phyloP scores from a whole-genome alignment of 371 early-diverging fungal genomes.

The Actinomucor elegans region DNA sequence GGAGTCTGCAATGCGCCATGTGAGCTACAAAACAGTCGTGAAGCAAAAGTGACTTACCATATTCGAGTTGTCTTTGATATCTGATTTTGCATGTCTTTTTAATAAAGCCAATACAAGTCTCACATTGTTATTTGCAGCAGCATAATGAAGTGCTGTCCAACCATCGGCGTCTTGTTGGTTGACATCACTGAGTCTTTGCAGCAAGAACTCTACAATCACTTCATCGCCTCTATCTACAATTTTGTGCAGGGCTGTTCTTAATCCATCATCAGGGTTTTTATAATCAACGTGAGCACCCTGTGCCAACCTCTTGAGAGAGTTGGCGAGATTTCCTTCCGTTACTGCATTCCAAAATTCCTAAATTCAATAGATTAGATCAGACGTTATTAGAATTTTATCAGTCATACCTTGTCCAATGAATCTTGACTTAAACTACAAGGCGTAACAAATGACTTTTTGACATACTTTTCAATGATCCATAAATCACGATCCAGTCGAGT shows the following conservation, averaged over 20 bases:
- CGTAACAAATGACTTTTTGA: conserved; percentile 61
- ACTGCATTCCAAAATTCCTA: conserved; percentile 62
- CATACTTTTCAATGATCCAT: conserved; percentile 77
- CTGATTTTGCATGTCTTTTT: conserved; percentile 68
- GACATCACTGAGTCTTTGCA: conserved; percentile 69
- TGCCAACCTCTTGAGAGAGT: conserved; percentile 61
- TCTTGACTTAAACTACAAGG: conserved; percentile 24
- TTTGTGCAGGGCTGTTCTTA: conserved; percentile 62
- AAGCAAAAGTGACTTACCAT: conserved; percentile 30
- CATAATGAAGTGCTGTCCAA: conserved; percentile 80
- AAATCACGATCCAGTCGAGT: conserved; percentile 62
- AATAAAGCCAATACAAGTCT: conserved; percentile 65
- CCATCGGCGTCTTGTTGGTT: conserved; percentile 63
- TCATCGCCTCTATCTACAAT: conserved; percentile 61
- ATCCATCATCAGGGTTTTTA: conserved; percentile 52
- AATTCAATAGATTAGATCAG: neutral
- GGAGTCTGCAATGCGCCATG: conserved; percentile 47
- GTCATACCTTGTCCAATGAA: conserved; percentile 22
- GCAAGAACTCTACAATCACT: conserved; percentile 64
- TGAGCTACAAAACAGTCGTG: neutral
- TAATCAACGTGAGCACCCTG: conserved; percentile 79
- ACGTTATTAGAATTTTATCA: neutral
- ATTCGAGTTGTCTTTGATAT: conserved; percentile 57
- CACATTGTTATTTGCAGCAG: conserved; percentile 67
- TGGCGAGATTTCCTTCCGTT: conserved; percentile 54